Evolutionary conservation across 2,329 filamentous ascomycete species (phyloP).

Genomic region (Ampelomyces quisqualis): DNA sequence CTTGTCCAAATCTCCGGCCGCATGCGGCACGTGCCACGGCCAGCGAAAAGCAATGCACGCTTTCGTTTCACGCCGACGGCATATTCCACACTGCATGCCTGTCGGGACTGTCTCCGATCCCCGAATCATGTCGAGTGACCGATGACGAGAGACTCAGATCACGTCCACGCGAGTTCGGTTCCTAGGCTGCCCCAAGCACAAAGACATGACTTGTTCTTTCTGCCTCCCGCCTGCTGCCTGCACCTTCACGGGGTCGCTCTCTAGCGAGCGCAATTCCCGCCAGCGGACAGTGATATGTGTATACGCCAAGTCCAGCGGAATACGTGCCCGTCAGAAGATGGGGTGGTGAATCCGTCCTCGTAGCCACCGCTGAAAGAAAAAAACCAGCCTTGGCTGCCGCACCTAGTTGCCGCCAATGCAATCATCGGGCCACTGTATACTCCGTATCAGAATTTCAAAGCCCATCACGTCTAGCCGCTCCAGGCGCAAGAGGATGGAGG

Average conservation of each 20-base stretch:
- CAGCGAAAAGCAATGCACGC: slow-evolving; percentile 10
- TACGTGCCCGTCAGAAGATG: too few species aligned
- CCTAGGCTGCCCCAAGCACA: not conserved
- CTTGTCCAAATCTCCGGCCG: slow-evolving; percentile 15
- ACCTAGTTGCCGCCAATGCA: slow-evolving; percentile 19
- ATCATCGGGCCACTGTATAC: slow-evolving; percentile 22
- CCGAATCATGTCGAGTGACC: slow-evolving; percentile 4
- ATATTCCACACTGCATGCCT: slow-evolving; percentile 5
- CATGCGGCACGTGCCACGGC: slow-evolving; percentile 18
- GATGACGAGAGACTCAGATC: slow-evolving; percentile 1
- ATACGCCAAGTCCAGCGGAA: slow-evolving; percentile 14
- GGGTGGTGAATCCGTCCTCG: slow-evolving; percentile 5
- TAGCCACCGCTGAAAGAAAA: slow-evolving; percentile 12
- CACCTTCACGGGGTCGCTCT: too few species aligned
- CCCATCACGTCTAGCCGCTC: slow-evolving; percentile 9
- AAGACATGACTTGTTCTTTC: not conserved
- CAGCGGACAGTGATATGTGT: slow-evolving; percentile 4
- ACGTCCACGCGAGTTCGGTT: slow-evolving; percentile 3
- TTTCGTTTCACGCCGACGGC: slow-evolving; percentile 17
- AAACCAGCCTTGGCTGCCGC: slow-evolving; percentile 16
- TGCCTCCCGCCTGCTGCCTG: too few species aligned
- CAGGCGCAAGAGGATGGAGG: slow-evolving; percentile 14
- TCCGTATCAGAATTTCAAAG: too few species aligned
- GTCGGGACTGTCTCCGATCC: slow-evolving; percentile 7
- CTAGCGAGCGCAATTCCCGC: too few species aligned